Base-by-base conservation (phyloP, 2,329 filamentous ascomycete genomes). In the Aspergillus novofumigatus region DNA sequence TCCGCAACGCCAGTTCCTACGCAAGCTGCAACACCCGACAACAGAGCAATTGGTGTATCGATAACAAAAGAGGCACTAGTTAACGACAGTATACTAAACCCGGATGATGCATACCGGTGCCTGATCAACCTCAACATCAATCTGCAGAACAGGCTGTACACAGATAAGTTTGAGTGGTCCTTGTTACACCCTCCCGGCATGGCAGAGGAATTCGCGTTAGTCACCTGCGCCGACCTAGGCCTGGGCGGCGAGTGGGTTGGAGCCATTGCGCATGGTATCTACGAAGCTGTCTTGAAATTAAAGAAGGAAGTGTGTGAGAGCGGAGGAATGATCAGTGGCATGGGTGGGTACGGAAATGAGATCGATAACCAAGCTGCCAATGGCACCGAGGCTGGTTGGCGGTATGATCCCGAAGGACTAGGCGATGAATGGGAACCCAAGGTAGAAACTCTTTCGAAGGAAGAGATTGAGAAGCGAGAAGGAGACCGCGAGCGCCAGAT, bases 91-190 rank as follows among this genome's bases (percentile, higher is more conserved):
- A 85, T 92, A 44, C 84, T 88, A 67, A 96, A 96, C 70, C 92
- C 91, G 3, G 92, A 97, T 70, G 93, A 97, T 73, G 92, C 91
- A 2, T 97, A 97, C 75, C 87, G 94, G 51, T 97, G 94, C 72
- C 89, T 97, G 66, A 87, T 99, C 64, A 90, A 86, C 48, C 80
- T 99, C 48, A 96, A 90, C 70, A 90, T 99, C 68, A 97, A 96
- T 69, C 82, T 97, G 23, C 87, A 92, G 53, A 96, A 95, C 55
- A 87, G 90, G 65, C 83, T 97, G 11, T 97, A 97, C 74, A 95
- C 91, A 3, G 94, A 99, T 80, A 96, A 92, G 69, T 97, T 99
- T 62, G 93, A 97, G 72, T 97, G 93, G 93, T 97, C 93, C 4
- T 80, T 99, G 21, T 81, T 96, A 20, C 92, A 97, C 68, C 92